Conservation (phyloP, 768 basidiomycete genomes). For the Pulveroboletus ravenelii region DNA sequence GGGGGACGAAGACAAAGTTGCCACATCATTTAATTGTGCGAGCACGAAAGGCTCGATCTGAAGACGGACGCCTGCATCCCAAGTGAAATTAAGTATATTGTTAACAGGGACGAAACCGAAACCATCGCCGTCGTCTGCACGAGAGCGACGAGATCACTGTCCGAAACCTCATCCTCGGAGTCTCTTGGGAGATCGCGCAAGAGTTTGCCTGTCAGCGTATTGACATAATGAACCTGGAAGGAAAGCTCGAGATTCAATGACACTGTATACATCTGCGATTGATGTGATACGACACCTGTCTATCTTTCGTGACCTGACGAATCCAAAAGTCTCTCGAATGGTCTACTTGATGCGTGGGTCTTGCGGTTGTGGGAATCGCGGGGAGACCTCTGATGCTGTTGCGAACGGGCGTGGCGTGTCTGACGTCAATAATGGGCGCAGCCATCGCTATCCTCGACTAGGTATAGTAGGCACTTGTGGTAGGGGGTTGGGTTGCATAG, state of each 20-base stretch:
- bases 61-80: not conserved
- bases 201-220: conserved; percentile 75
- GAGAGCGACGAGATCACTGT: conserved; percentile 52
- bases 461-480: too few relatives aligned
- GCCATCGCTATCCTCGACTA: too few relatives aligned
- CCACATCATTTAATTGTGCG: not conserved
- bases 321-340: conserved; percentile 80
- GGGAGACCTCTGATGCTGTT: conserved; percentile 29
- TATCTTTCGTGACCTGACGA: conserved; percentile 73
- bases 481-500: too few relatives aligned
- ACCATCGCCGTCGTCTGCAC: conserved; percentile 45
- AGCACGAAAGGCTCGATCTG: not conserved
- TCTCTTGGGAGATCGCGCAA: conserved; percentile 79
- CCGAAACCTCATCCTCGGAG: conserved; percentile 50
- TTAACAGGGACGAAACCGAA: conserved; percentile 29
- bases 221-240: conserved; percentile 84
- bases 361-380: conserved; percentile 19
- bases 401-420: conserved; percentile 1
- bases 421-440: too few relatives aligned
- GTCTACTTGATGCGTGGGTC: conserved; percentile 2
- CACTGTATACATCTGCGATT: not conserved
- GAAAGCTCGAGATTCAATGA: not conserved
- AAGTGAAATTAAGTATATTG: conserved; percentile 1
- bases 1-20: not conserved
- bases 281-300: conserved; percentile 55